Evolutionary conservation across 2,329 filamentous ascomycete species (phyloP), one percentile per base, ranked within the genome.

Genomic region (Periconia macrospinosa): DNA sequence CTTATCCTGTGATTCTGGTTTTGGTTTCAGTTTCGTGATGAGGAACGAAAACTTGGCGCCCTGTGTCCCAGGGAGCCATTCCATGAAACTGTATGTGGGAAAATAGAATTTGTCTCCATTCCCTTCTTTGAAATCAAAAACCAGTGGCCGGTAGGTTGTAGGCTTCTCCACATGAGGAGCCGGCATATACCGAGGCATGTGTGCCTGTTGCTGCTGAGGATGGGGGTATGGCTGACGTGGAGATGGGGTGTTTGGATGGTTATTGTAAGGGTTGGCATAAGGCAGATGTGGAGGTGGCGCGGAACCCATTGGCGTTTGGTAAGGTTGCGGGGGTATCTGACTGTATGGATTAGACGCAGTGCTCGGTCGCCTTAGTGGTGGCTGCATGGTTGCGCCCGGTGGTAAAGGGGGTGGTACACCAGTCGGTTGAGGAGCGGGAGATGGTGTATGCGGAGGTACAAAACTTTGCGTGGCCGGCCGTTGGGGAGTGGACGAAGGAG

Each of bases 71-170:
- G 80, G 79, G 1, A 86, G 76, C 65, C 85, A 86, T 68, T 94
- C 89, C 47, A 93, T 71, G 33, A 93, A 87, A 71, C 87, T 89
- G 67, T 89, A 88, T 60, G 87, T 89, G 2, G 90, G 90, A 58
- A 94, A 92, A 45, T 91, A 76, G 68, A 90, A 92, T 23, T 89
- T 83, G 69, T 93, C 90, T 44, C 88, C 89, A 41, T 71, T 72
- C n/a, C 71, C 71, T 48, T 74, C 69, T 2, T 65, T 63, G 49
- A 76, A 76, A 23, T 73, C 70, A 49, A 76, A 73, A 15, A 72
- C 65, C 19, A 76, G 56, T 1, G 58, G 74, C 68, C 58, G 75
- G 71, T 59, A 80, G 71, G 62, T 76, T 71, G 69, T 70, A 74
- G 54, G 73, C 71, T 68, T 74, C 64, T 59, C 75, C 70, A 73